phyloP scores from a whole-genome alignment of 2,329 filamentous ascomycete species.

The Ophiostoma pallidulum region DNA sequence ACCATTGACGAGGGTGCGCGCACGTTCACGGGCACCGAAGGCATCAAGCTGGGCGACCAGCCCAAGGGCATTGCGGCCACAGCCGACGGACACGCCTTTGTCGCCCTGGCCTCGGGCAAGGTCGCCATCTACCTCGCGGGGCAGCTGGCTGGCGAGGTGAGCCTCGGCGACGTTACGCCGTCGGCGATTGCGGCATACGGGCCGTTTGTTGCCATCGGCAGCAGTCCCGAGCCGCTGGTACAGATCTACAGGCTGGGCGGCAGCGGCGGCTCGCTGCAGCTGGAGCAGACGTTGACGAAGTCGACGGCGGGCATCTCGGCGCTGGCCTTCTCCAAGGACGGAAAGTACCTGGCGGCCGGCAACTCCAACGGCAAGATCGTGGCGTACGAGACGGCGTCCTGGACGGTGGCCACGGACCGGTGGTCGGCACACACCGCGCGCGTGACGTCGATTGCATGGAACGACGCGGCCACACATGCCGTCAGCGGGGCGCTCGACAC shows the following conservation, averaged over 20 bases:
- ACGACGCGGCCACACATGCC: slow-evolving; percentile 63
- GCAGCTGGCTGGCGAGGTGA: slow-evolving; percentile 47
- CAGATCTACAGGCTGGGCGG: slow-evolving; percentile 61
- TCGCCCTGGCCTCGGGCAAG: slow-evolving; percentile 42
- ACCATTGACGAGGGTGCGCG: slow-evolving; percentile 64
- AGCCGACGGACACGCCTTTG: slow-evolving; percentile 42
- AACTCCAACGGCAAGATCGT: slow-evolving; percentile 80
- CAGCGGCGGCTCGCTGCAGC: slow-evolving; percentile 45
- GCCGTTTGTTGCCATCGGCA: slow-evolving; percentile 64
- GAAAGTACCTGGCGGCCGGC: slow-evolving; percentile 71
- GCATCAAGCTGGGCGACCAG: slow-evolving; percentile 62
- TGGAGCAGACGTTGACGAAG: slow-evolving; percentile 51
- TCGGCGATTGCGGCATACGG: slow-evolving; percentile 63
- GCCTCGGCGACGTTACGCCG: slow-evolving; percentile 51
- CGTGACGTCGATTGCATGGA: slow-evolving; percentile 61
- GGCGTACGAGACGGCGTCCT: slow-evolving; percentile 55
- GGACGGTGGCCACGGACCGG: slow-evolving; percentile 68
- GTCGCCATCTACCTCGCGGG: slow-evolving; percentile 49
- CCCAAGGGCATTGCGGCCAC: slow-evolving; percentile 60
- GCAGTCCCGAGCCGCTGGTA: slow-evolving; percentile 55
- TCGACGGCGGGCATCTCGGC: slow-evolving; percentile 65
- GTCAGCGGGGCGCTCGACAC: slow-evolving; percentile 84
- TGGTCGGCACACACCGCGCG: slow-evolving; percentile 54
- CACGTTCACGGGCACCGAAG: slow-evolving; percentile 57
- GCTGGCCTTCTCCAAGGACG: slow-evolving; percentile 73